Evolutionary conservation across 805 yeast genomes (phyloP).

Genomic region (Candida suzukii): DNA sequence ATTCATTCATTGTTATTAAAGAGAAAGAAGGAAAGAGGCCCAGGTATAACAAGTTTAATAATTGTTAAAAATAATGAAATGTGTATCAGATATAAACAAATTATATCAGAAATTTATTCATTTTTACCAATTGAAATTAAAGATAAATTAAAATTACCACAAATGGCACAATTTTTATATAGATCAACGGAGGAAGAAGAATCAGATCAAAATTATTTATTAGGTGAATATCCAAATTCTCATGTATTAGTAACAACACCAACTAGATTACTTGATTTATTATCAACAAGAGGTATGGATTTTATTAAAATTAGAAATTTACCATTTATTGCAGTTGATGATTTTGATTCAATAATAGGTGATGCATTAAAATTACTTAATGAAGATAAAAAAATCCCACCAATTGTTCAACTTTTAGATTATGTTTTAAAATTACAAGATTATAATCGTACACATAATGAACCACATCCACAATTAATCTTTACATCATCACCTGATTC

Average conservation of each 20-base stretch:
- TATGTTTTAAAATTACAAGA: conserved; percentile 26
- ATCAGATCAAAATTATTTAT: conserved; percentile 14
- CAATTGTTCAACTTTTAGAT: conserved; percentile 23
- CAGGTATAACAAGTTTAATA: conserved; percentile 22
- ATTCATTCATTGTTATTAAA: conserved; percentile 18
- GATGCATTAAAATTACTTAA: conserved; percentile 11
- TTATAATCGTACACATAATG: conserved; percentile 21
- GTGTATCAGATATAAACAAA: conserved; percentile 2
- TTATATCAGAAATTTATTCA: conserved; percentile 4
- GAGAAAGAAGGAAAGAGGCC: conserved; percentile 16
- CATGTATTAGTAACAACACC: conserved; percentile 28
- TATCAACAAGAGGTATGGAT: conserved; percentile 26
- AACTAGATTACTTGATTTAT: conserved; percentile 26
- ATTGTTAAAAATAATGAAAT: conserved; percentile 22
- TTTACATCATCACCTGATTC: conserved; percentile 17
- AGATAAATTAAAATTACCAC: background rate
- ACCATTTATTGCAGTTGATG: conserved; percentile 25
- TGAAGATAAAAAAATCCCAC: conserved; percentile 12
- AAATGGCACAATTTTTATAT: conserved; percentile 24
- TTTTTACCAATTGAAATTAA: background rate
- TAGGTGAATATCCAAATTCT: conserved; percentile 19
- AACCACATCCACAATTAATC: conserved; percentile 24
- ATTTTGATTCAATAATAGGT: conserved; percentile 23
- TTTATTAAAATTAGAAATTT: conserved; percentile 20
- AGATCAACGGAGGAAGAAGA: conserved; percentile 20